Percentiles rank a stretch among this genome's conserved stretches.
These are phyloP conservation scores for Pythium utonaiense DNA, from an alignment of 352 stramenopile species.

Conservation along the genomic window DNA sequence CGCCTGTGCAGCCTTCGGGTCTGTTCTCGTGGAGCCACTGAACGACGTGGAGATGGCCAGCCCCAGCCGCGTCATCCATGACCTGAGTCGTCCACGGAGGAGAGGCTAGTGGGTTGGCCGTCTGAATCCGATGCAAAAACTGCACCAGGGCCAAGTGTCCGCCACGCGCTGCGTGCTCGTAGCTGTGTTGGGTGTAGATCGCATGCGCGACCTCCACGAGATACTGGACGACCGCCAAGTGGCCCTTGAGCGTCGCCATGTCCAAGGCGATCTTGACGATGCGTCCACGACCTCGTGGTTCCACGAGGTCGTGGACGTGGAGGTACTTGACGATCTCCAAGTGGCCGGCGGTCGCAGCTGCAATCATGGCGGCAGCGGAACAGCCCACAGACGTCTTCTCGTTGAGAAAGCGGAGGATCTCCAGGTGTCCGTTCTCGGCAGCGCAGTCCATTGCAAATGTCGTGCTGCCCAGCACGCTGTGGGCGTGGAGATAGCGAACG, in stretches of 20 bases:
- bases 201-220: not conserved
- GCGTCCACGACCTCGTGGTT: no score
- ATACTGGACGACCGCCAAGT: not conserved
- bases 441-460: not conserved
- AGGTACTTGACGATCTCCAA: not conserved
- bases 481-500: not conserved
- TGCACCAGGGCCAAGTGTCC: not conserved
- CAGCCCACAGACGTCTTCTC: not conserved
- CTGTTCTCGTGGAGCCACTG: not conserved
- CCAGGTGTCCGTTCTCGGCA: not conserved
- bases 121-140: not conserved
- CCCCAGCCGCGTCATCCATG: not conserved
- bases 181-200: not conserved
- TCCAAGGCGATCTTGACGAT: not conserved
- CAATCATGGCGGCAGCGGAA: not conserved
- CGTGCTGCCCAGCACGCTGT: not conserved
- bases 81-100: not conserved
- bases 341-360: not conserved
- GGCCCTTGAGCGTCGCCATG: not conserved
- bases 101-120: not conserved
- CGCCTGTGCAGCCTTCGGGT: not conserved
- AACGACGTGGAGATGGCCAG: not conserved
- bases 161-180: not conserved
- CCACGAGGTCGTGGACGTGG: no score
- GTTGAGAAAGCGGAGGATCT: conserved; percentile 1